Evolutionary conservation across 1,139 yeast species (phyloP).

Genomic region (Citeromyces hawaiiensis): DNA sequence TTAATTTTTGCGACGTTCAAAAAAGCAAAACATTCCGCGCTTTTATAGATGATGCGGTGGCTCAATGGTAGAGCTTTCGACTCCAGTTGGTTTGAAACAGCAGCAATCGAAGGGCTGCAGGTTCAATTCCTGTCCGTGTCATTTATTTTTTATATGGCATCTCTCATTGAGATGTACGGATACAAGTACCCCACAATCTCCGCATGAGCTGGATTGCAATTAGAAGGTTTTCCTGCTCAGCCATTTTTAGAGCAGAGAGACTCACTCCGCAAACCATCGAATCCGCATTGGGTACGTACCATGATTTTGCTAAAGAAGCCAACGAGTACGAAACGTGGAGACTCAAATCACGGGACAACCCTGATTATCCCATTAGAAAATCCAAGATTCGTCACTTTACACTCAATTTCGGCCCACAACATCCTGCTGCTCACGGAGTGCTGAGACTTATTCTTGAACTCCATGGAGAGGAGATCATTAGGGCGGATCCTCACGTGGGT

Average conservation of each 20-base stretch:
- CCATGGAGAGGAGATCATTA: conserved; percentile 79
- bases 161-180: neutral
- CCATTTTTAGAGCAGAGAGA: neutral
- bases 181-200: neutral
- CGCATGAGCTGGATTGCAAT: neutral
- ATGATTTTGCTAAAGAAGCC: conserved; percentile 16
- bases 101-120: conserved; percentile 59
- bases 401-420: conserved; percentile 87
- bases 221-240: neutral
- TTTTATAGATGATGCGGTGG: conserved; percentile 55
- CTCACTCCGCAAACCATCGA: conserved; percentile 11
- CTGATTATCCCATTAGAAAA: conserved; percentile 18
- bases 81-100: conserved; percentile 34
- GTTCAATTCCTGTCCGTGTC: conserved; percentile 70
- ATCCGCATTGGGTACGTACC: conserved; percentile 24
- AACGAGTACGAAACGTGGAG: conserved; percentile 19
- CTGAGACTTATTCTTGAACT: conserved; percentile 74
- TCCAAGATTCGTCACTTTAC: conserved; percentile 75
- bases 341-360: conserved; percentile 17
- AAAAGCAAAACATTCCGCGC: too few relatives aligned
- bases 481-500: conserved; percentile 86
- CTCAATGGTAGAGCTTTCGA: conserved; percentile 92
- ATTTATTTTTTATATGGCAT: conserved; percentile 16
- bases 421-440: conserved; percentile 94
- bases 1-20: too few relatives aligned